phyloP scores from a whole-genome alignment of 495 filamentous ascomycete genomes.

The Neurospora terricola region DNA sequence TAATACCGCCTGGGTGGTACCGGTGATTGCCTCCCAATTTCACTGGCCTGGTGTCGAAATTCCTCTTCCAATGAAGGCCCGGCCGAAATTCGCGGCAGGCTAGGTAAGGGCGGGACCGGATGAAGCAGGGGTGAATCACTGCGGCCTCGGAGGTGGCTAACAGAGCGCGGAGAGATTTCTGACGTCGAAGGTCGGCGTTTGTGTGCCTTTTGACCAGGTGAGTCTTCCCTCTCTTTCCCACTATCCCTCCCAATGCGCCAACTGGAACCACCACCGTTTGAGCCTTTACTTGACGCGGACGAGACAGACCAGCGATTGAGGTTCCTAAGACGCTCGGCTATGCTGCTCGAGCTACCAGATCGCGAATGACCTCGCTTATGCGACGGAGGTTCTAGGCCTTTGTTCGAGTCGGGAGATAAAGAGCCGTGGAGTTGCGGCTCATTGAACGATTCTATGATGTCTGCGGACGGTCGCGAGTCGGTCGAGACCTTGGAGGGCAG shows the following conservation, averaged over 20 bases:
- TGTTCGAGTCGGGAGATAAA: slow-evolving; percentile 8
- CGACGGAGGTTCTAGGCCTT: slow-evolving; percentile 14
- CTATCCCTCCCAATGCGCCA: slow-evolving; percentile 7
- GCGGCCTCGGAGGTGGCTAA: slow-evolving; percentile 2
- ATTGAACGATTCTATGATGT: slow-evolving; percentile 23
- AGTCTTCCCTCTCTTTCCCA: neutral
- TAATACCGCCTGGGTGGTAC: neutral
- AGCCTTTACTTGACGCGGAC: slow-evolving; percentile 57
- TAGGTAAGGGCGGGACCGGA: slow-evolving; percentile 19
- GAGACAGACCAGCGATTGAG: slow-evolving; percentile 80
- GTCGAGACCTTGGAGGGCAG: slow-evolving; percentile 22
- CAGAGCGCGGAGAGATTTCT: slow-evolving; percentile 13
- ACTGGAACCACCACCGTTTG: slow-evolving; percentile 33
- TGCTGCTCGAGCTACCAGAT: slow-evolving; percentile 32
- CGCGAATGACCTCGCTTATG: slow-evolving; percentile 29
- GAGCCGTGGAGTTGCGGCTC: slow-evolving; percentile 11
- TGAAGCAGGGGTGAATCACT: slow-evolving; percentile 13
- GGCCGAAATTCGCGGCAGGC: slow-evolving; percentile 28
- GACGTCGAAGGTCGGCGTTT: slow-evolving; percentile 20
- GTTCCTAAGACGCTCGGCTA: slow-evolving; percentile 58
- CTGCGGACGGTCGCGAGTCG: neutral
- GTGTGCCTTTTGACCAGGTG: slow-evolving; percentile 18
- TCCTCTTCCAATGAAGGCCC: slow-evolving; percentile 29
- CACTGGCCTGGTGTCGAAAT: slow-evolving; percentile 15
- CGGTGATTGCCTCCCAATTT: slow-evolving; percentile 10